Conservation (phyloP, 495 filamentous ascomycete species). For the Xylaria bambusicola region DNA sequence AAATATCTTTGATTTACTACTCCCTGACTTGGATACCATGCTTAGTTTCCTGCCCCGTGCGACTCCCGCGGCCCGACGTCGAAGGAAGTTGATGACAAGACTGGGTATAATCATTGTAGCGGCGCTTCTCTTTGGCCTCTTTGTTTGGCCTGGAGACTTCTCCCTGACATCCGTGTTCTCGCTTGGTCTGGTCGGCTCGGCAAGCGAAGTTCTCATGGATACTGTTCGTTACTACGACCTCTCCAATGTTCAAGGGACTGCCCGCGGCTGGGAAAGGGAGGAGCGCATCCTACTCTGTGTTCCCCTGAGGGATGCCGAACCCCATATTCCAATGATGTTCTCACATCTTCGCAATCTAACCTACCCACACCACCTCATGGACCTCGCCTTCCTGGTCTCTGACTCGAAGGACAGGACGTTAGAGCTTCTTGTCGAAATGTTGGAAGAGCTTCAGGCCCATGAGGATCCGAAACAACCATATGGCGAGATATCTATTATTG, state of each 20-base stretch:
- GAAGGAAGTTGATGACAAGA: conserved; percentile 72
- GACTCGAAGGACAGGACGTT: conserved; percentile 94
- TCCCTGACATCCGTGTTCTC: conserved; percentile 73
- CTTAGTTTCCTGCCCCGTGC: conserved; percentile 84
- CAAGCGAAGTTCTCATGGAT: conserved; percentile 77
- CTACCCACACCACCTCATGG: conserved; percentile 94
- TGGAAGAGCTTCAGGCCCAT: conserved; percentile 80
- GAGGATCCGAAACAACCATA: conserved; percentile 77
- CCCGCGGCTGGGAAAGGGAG: conserved; percentile 89
- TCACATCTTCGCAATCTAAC: conserved; percentile 93
- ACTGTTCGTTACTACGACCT: conserved; percentile 98
- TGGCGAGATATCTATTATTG: conserved; percentile 95
- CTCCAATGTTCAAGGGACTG: conserved; percentile 82
- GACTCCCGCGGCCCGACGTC: conserved; percentile 70
- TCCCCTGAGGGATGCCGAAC: conserved; percentile 88
- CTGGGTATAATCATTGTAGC: conserved; percentile 54
- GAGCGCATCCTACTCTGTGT: conserved; percentile 96
- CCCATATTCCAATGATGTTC: conserved; percentile 98
- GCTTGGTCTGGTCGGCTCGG: conserved; percentile 67
- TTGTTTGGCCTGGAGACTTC: conserved; percentile 64
- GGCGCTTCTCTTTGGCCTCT: conserved; percentile 58
- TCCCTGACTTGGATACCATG: conserved; percentile 11
- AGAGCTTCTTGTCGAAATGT: conserved; percentile 67
- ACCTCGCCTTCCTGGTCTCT: conserved; percentile 94
- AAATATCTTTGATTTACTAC: conserved; percentile 1